Percentiles rank a stretch among this genome's conserved stretches.
Conservation (phyloP, 208 protist genomes). For the Phytomonas francai region DNA sequence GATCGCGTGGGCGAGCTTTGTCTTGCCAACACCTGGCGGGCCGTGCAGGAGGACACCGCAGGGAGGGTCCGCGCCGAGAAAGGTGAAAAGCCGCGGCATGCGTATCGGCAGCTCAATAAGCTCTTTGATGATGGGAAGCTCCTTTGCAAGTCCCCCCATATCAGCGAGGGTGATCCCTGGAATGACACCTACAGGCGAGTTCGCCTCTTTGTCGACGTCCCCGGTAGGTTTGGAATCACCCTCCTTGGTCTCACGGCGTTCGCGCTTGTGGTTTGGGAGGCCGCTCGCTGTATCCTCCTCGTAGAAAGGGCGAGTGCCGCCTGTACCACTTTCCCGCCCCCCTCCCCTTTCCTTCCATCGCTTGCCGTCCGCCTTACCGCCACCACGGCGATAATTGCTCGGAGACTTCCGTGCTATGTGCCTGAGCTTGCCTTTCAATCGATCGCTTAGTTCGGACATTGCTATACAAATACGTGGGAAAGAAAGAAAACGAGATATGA, state of each 20-base stretch:
- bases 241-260: slow-evolving; percentile 17
- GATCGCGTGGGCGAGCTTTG: slow-evolving; percentile 93
- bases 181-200: slow-evolving; percentile 56
- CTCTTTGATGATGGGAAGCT: slow-evolving; percentile 92
- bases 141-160: slow-evolving; percentile 88
- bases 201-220: slow-evolving; percentile 15
- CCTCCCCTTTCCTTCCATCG: not conserved
- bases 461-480: not conserved
- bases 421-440: slow-evolving; percentile 47
- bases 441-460: slow-evolving; percentile 50
- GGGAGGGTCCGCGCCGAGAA: slow-evolving; percentile 93
- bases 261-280: slow-evolving; percentile 16
- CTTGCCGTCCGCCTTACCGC: not conserved
- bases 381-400: slow-evolving; percentile 27
- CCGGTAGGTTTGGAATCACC: slow-evolving; percentile 2
- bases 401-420: slow-evolving; percentile 37
- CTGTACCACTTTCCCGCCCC: not conserved
- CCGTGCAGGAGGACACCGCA: slow-evolving; percentile 96
- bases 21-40: slow-evolving; percentile 95
- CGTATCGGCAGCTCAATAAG: slow-evolving; percentile 92
- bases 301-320: slow-evolving; percentile 14
- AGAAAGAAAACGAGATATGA: too few species aligned
- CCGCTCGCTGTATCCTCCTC: not conserved
- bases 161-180: slow-evolving; percentile 82
- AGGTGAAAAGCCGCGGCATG: slow-evolving; percentile 93